Conservation (phyloP, 441 rosid species). For the Populus trichocarpa region DNA sequence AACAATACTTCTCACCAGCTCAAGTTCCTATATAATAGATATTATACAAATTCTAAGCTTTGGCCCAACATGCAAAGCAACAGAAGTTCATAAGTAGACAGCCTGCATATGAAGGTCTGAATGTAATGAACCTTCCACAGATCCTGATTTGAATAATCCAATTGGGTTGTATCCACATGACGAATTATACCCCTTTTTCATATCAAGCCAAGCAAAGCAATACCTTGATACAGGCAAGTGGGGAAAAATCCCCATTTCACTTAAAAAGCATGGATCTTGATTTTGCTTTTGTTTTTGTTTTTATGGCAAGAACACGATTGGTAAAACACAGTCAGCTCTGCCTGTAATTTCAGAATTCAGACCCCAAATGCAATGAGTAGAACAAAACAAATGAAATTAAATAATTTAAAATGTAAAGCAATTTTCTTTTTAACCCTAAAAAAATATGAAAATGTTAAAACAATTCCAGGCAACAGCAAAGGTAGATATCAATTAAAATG, state of each 20-base stretch:
- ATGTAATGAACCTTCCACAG: neutral
- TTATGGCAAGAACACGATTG: neutral
- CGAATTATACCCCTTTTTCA: neutral
- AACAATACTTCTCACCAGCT: neutral
- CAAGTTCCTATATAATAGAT: neutral
- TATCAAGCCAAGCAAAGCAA: neutral
- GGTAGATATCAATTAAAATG: neutral
- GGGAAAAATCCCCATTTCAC: neutral
- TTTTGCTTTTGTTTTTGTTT: neutral
- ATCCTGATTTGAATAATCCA: neutral
- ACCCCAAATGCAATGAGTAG: neutral
- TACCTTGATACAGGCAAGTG: neutral
- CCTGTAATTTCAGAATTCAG: neutral
- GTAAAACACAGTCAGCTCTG: neutral
- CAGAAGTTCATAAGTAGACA: neutral
- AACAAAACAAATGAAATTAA: neutral
- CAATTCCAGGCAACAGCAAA: neutral
- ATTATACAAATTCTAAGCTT: neutral
- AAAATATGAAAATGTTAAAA: neutral
- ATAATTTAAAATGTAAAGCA: too few relatives aligned
- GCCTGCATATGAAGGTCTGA: neutral
- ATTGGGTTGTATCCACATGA: neutral
- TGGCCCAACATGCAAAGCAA: too few relatives aligned
- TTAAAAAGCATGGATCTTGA: neutral
- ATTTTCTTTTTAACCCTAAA: neutral